Evolutionary conservation across 2,329 filamentous ascomycete genomes (phyloP), one percentile per base, ranked within the genome.

Genomic region (Gaeumannomyces sp.): DNA sequence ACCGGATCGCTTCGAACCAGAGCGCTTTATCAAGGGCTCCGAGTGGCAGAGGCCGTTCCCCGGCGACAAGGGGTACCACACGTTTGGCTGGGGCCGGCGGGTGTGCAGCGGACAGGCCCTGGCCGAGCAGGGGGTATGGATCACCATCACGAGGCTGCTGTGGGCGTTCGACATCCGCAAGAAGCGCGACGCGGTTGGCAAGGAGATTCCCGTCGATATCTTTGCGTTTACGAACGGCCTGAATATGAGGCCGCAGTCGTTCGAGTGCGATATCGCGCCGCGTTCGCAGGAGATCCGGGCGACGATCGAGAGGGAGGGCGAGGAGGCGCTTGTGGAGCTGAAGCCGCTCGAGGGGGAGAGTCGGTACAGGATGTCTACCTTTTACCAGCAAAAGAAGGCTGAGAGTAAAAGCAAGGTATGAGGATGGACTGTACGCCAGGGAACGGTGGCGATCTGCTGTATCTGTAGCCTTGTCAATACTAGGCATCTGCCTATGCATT

Each of bases 61-160:
- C 0, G 76, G 76, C 13, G 80, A 82, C 67, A 77, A 74, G 62
- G 79, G 80, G 0, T 82, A 84, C 69, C 83, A 84, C 79, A 82
- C 82, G 2, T 84, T 85, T 69, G 83, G 83, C 31, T 85, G 82
- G 80, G 84, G 83, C 8, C 77, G 83, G 3, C 73, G 83, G 7
- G 80, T 83, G 4, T 86, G 83, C 71, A 79, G 78, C 59, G 83
- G 83, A 1, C 78, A 84, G 70, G 81, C 78, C 2, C 74, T 88
- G 25, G 85, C 85, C 1, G 85, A 88, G 72, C 83, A 86, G 69
- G 83, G 84, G 7, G 83, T 83, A 0, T 87, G 83, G 78, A 80
- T 87, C 69, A 85, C 81, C 0, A 77, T 87, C 59, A 81, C 83
- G 11, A 75, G 85, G 19, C 69, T 87, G 33, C 74, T 88, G 8